Base-by-base conservation (phyloP, 495 filamentous ascomycete species). In the Sphaerosporella brunnea region DNA sequence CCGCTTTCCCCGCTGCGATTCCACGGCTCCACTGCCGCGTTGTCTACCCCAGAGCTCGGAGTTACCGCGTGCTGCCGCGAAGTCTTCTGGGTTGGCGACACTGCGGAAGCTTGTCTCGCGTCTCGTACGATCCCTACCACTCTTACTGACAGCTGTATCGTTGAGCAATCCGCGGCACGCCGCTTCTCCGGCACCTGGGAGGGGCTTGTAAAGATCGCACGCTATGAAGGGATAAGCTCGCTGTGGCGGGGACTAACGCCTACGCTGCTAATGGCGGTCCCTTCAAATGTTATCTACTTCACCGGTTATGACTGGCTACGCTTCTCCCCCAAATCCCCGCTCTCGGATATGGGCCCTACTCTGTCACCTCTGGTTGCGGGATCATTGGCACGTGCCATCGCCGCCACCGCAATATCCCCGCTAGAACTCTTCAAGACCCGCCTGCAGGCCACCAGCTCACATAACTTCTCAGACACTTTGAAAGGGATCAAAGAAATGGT, bases 251-350 rank as follows among this genome's bases (percentile, higher is more conserved):
- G 90, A 3, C 71, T 97, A 1, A 86, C 81, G 16, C 85, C 92
- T 8, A 97, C 92, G 1, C 64, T 97, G 35, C 72, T 83, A 55
- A 97, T 97, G 90, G 78, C 88, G 2, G 74, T 97, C 24, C 90
- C 90, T 0, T 84, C 75, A 28, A 97, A 97, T 63, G 87, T 97
- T 51, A 96, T 97, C 50, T 97, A 97, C 64, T 94, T 95, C 56
- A 88, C 90, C 25, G 90, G 88, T n/a, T 97, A 97, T 62, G 90
- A 97, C 57, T 90, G 82, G 77, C 65, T 97, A 50, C 79, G 90
- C 11, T 77, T 66, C 19, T 80, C 80, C 57, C 66, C 69, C 1
- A 62, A 63, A 30, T 85, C 79, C 45, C 86, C 83, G 0, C 71
- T 94, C 50, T 68, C 69, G 39, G 67, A 65, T 24, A 42, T 67